Conservation (phyloP, 163 green algal genomes). For the Chloromonas sp. region DNA sequence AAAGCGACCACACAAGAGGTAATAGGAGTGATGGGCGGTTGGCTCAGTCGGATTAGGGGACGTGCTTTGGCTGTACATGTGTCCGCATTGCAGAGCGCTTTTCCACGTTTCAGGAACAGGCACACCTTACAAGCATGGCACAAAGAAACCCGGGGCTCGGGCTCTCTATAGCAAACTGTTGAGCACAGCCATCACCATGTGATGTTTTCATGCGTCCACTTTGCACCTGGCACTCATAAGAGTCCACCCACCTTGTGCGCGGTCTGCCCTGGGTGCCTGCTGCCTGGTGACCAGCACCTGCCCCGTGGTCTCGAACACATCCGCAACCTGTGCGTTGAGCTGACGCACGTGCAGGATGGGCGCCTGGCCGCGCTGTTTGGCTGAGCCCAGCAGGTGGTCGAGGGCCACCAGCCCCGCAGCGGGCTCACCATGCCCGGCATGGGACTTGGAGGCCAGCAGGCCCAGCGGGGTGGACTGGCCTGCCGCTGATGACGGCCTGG, state of each 20-base stretch:
- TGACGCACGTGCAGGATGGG: slow-evolving; percentile 60
- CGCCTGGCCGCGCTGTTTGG: background rate
- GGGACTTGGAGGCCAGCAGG: slow-evolving; percentile 51
- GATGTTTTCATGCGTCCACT: no score
- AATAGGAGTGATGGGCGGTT: no score
- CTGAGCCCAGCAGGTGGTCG: slow-evolving; percentile 13
- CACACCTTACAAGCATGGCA: no score
- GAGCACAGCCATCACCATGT: no score
- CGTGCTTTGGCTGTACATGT: no score
- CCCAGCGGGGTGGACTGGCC: slow-evolving; percentile 29
- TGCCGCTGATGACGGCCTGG: background rate
- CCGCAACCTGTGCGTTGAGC: slow-evolving; percentile 68
- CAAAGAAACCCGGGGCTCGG: no score
- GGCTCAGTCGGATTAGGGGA: no score
- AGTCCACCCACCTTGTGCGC: background rate
- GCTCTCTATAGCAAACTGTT: no score
- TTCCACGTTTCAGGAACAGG: no score
- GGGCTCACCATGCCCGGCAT: slow-evolving; percentile 70
- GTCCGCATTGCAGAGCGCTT: no score
- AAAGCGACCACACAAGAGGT: no score
- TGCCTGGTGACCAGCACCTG: background rate
- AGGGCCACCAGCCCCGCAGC: slow-evolving; percentile 69
- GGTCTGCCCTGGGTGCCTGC: slow-evolving; percentile 16
- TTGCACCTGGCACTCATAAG: no score
- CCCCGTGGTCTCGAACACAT: background rate